Evolutionary conservation across 768 basidiomycete genomes (phyloP).

Genomic region (Hericium rajendrae): DNA sequence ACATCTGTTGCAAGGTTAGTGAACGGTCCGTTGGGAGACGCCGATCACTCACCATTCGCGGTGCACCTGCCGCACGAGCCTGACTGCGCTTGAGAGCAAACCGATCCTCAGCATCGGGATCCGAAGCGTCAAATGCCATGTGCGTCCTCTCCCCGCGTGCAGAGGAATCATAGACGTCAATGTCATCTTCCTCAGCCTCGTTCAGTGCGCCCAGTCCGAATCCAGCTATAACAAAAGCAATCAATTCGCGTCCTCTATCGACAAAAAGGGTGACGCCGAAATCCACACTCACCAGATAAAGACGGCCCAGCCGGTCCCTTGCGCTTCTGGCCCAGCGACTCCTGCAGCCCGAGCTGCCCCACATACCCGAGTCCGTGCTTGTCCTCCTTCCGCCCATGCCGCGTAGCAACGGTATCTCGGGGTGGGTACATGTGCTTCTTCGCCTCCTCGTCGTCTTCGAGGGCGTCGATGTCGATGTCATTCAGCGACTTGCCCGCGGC

Average conservation of each 20-base stretch:
- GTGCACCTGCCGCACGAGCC: neutral
- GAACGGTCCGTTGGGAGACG: neutral
- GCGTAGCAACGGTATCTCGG: constrained; percentile 59
- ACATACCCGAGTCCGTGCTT: constrained; percentile 74
- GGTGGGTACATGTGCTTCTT: constrained; percentile 82
- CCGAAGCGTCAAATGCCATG: constrained; percentile 56
- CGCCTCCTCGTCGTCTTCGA: constrained; percentile 65
- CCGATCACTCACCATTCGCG: neutral
- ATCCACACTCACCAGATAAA: constrained; percentile 40
- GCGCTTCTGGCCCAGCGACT: constrained; percentile 37
- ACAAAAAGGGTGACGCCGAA: neutral
- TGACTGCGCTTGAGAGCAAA: constrained; percentile 12
- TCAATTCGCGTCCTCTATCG: neutral
- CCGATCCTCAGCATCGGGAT: constrained; percentile 56
- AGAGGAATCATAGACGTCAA: constrained; percentile 67
- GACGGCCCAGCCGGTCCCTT: constrained; percentile 33
- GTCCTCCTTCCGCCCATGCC: constrained; percentile 63
- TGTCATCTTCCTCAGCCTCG: constrained; percentile 89
- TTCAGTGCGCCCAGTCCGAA: constrained; percentile 87
- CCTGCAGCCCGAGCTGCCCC: constrained; percentile 53
- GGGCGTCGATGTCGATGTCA: constrained; percentile 23
- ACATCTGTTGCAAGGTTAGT: constrained; percentile 10
- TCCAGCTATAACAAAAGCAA: constrained; percentile 39
- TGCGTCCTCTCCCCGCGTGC: constrained; percentile 30
- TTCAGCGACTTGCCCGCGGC: constrained; percentile 24